Percentiles rank a stretch among this genome's conserved stretches.
These are phyloP conservation scores for Sutorius australiensis DNA, from an alignment of 768 basidiomycete species.

Conservation along the genomic window DNA sequence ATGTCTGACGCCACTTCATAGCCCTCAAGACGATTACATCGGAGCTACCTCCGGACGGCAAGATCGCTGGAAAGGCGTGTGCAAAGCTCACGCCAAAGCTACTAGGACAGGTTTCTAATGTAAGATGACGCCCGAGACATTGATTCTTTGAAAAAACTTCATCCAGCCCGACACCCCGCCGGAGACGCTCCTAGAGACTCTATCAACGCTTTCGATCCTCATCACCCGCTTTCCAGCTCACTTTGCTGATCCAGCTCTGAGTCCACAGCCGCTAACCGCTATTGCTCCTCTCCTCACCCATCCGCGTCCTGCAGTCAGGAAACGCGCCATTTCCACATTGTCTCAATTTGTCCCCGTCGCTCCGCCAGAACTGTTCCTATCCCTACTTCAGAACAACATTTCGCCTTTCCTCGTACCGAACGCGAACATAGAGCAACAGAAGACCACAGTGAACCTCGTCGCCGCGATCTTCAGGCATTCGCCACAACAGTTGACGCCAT, in stretches of 20 bases:
- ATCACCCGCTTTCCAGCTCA: constrained; percentile 79
- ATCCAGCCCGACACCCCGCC: constrained; percentile 63
- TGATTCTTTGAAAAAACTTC: constrained; percentile 5
- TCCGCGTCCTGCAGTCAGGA: constrained; percentile 80
- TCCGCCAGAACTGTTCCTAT: constrained; percentile 54
- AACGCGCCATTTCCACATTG: constrained; percentile 84
- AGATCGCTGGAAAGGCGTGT: constrained; percentile 74
- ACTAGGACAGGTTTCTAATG: constrained; percentile 73
- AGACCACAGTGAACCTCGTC: constrained; percentile 74
- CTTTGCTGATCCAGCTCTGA: constrained; percentile 49
- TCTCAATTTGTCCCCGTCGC: constrained; percentile 81
- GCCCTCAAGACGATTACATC: constrained; percentile 94
- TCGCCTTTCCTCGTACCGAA: constrained; percentile 53
- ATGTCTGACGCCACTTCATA: constrained; percentile 29
- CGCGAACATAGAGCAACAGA: constrained; percentile 62
- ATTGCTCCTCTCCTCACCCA: constrained; percentile 73
- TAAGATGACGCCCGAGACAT: constrained; percentile 31
- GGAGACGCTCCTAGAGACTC: constrained; percentile 77
- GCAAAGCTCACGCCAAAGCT: constrained; percentile 82
- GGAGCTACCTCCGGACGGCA: constrained; percentile 80
- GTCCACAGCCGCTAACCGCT: constrained; percentile 59
- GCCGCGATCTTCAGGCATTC: constrained; percentile 77
- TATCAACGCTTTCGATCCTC: constrained; percentile 84
- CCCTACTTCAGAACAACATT: constrained; percentile 57
- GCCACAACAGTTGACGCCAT: constrained; percentile 59